Evolutionary conservation across 1,284 basidiomycete species (phyloP).

Genomic region (Ustilago trichophora): DNA sequence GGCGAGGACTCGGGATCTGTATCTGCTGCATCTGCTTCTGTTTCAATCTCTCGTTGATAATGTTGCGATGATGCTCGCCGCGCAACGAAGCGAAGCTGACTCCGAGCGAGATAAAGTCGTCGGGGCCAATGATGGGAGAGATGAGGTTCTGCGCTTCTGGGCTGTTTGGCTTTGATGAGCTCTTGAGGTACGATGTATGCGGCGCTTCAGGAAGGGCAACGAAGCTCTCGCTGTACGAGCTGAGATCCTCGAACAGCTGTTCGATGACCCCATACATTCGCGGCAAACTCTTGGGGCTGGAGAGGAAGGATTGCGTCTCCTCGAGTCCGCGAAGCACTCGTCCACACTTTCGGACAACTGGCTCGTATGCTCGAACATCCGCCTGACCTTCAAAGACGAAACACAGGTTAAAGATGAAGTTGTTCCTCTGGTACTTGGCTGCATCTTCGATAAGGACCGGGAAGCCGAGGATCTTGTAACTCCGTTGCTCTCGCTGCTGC

Average conservation of each 20-base stretch:
- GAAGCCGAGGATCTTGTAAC: conserved; percentile 62
- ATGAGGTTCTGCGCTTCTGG: conserved; percentile 17
- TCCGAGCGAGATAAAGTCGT: conserved; percentile 35
- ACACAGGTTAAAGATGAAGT: conserved; percentile 88
- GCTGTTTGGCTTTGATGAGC: conserved; percentile 28
- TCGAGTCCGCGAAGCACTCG: conserved; percentile 86
- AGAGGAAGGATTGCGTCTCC: conserved; percentile 90
- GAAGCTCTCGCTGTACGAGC: conserved; percentile 76
- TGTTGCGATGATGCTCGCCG: conserved; percentile 36
- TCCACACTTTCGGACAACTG: conserved; percentile 91
- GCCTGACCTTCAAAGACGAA: conserved; percentile 91
- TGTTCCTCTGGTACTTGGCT: conserved; percentile 60
- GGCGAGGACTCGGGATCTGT: conserved; percentile 1
- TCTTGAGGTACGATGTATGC: conserved; percentile 44
- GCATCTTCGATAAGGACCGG: conserved; percentile 58
- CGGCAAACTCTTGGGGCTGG: conserved; percentile 75
- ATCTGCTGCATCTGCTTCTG: conserved; percentile 31
- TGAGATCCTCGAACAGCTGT: conserved; percentile 95
- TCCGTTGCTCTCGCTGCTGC: conserved; percentile 19
- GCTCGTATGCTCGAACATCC: conserved; percentile 92
- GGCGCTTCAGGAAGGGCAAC: conserved; percentile 62
- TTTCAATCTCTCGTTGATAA: conserved; percentile 38
- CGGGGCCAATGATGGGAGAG: conserved; percentile 25
- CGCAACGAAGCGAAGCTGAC: conserved; percentile 27
- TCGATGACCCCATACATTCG: conserved; percentile 88